These are phyloP conservation scores for Paraconiothyrium brasiliense DNA, from an alignment of 2,329 filamentous ascomycete genomes.

Conservation along the genomic window DNA sequence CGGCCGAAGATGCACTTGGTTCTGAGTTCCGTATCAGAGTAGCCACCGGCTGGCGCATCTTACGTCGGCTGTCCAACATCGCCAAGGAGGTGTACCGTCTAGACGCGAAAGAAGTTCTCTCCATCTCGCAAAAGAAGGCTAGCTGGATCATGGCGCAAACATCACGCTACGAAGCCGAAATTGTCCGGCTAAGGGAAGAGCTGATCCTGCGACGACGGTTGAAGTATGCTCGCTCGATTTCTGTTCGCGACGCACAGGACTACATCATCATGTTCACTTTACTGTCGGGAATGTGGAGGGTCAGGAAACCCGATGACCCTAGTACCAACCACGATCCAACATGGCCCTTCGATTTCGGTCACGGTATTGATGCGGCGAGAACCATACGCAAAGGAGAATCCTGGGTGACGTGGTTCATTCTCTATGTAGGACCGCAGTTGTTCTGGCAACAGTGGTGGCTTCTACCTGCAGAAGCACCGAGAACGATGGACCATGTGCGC, in stretches of 20 bases:
- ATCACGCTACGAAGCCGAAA: slow-evolving; percentile 29
- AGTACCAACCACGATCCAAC: background rate
- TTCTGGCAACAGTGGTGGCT: slow-evolving; percentile 47
- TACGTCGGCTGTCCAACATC: slow-evolving; percentile 36
- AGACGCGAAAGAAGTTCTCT: slow-evolving; percentile 17
- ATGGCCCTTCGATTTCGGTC: slow-evolving; percentile 40
- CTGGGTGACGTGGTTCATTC: slow-evolving; percentile 46
- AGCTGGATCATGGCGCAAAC: slow-evolving; percentile 26
- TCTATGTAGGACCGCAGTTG: slow-evolving; percentile 40
- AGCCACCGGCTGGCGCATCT: slow-evolving; percentile 40
- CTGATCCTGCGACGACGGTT: slow-evolving; percentile 31
- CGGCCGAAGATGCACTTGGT: slow-evolving; percentile 42
- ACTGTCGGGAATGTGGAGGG: slow-evolving; percentile 18
- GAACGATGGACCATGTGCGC: slow-evolving; percentile 39
- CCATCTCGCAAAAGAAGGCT: slow-evolving; percentile 20
- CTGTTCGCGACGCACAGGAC: slow-evolving; percentile 30
- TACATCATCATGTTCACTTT: slow-evolving; percentile 45
- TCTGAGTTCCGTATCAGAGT: slow-evolving; percentile 38
- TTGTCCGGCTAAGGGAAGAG: slow-evolving; percentile 31
- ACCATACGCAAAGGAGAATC: slow-evolving; percentile 37
- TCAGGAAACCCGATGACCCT: slow-evolving; percentile 28
- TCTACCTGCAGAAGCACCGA: slow-evolving; percentile 20
- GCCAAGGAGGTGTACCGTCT: slow-evolving; percentile 31
- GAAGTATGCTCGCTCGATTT: slow-evolving; percentile 31
- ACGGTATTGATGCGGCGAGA: slow-evolving; percentile 37